Evolutionary conservation across 805 yeast genomes (phyloP).

Genomic region (Pichia eremophila): DNA sequence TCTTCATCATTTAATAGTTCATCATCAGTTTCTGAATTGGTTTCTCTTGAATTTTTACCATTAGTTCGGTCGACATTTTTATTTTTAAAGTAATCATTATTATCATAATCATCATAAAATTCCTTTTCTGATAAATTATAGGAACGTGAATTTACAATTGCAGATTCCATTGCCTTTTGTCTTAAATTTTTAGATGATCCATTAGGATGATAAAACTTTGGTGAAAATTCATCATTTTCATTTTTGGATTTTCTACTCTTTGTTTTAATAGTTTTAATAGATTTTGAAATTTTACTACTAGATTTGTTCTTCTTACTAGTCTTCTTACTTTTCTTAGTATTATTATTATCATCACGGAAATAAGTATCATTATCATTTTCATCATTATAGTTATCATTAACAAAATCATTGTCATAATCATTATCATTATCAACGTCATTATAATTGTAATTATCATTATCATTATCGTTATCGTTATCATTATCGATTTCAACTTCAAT

Average conservation of each 20-base stretch:
- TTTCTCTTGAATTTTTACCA: background rate
- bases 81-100: background rate
- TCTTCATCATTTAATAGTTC: background rate
- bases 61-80: background rate
- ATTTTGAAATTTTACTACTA: no score
- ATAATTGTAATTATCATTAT: no score
- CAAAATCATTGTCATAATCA: no score
- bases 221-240: background rate
- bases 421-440: no score
- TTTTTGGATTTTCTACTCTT: background rate
- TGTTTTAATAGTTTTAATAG: background rate
- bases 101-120: background rate
- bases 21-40: background rate
- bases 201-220: constrained; percentile 2
- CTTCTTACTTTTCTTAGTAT: no score
- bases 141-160: background rate
- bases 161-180: constrained; percentile 5
- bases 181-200: background rate
- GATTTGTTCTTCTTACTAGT: no score
- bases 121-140: no score
- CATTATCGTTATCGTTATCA: background rate
- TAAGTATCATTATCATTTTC: no score
- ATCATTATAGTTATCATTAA: no score
- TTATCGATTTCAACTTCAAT: no score
- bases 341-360: no score